A percentile compares a stretch with the other conserved stretches of the same genome.
Conservation (phyloP, 2,329 filamentous ascomycete genomes). For the Didymella lethalis region DNA sequence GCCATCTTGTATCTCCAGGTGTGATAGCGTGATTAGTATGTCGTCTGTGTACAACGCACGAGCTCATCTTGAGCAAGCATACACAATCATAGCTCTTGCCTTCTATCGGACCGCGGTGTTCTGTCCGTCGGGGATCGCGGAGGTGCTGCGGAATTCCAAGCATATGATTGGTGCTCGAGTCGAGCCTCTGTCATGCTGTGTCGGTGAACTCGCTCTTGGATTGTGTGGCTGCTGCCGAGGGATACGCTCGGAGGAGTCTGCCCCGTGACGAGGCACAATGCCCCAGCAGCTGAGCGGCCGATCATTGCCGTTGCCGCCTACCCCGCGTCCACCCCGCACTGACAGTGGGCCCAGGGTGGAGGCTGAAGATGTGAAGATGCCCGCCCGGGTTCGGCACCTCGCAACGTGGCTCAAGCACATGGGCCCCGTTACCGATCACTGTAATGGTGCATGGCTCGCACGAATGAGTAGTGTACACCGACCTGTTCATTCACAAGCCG, state of each 20-base stretch:
- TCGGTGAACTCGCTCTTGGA: background rate
- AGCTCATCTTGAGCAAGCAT: background rate
- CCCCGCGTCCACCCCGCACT: conserved; percentile 14
- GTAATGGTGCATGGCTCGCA: background rate
- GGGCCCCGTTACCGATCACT: background rate
- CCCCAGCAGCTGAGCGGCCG: background rate
- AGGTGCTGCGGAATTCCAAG: conserved; percentile 13
- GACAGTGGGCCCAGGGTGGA: background rate
- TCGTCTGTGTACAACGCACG: background rate
- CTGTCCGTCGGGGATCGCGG: conserved; percentile 5
- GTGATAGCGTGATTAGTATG: background rate
- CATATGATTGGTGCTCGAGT: conserved; percentile 19
- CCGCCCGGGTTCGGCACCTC: background rate
- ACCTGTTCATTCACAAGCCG: no score
- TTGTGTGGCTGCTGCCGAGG: background rate
- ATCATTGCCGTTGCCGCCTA: conserved; percentile 9
- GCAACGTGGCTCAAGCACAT: conserved; percentile 9
- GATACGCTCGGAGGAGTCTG: conserved; percentile 1
- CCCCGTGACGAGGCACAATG: conserved; percentile 34
- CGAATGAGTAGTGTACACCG: background rate
- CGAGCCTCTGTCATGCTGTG: conserved; percentile 2
- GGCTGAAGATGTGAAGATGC: background rate
- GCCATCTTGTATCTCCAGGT: conserved; percentile 22
- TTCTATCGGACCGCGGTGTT: conserved; percentile 16
- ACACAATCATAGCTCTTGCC: conserved; percentile 4